Percentiles rank a stretch among this genome's conserved stretches.
These are phyloP conservation scores for Artemisia argyi DNA, from an alignment of 129 eudicot species.

Conservation along the genomic window DNA sequence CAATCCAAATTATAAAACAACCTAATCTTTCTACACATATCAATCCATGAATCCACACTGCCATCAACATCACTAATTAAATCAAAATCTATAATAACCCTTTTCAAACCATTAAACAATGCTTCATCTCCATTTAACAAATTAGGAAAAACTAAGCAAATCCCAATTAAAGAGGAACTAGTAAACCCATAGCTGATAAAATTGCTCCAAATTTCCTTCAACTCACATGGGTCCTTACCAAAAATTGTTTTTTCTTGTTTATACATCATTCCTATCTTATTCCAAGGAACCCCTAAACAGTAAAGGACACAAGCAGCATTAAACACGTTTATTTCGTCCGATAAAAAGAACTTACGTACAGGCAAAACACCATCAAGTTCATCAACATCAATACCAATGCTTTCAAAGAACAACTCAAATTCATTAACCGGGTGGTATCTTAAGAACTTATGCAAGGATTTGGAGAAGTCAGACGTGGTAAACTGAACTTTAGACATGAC, in stretches of 20 bases:
- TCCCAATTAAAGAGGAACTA: slow-evolving; percentile 44
- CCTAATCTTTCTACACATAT: slow-evolving; percentile 63
- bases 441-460: slow-evolving; percentile 46
- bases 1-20: slow-evolving; percentile 61
- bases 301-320: slow-evolving; percentile 59
- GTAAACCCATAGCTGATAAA: slow-evolving; percentile 46
- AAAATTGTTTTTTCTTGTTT: slow-evolving; percentile 42
- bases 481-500: slow-evolving; percentile 44
- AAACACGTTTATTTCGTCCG: slow-evolving; percentile 45
- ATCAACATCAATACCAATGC: slow-evolving; percentile 61
- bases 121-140: slow-evolving; percentile 35
- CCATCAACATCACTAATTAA: slow-evolving; percentile 46
- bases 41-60: slow-evolving; percentile 54
- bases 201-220: slow-evolving; percentile 40
- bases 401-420: slow-evolving; percentile 69
- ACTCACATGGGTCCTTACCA: slow-evolving; percentile 24
- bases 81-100: slow-evolving; percentile 54
- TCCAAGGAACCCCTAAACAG: slow-evolving; percentile 80
- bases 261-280: slow-evolving; percentile 57
- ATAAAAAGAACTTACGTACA: slow-evolving; percentile 43
- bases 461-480: slow-evolving; percentile 36
- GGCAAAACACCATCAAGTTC: slow-evolving; percentile 43
- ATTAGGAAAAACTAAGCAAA: slow-evolving; percentile 63
- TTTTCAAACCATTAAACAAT: slow-evolving; percentile 48
- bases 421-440: slow-evolving; percentile 90